Percentiles rank a stretch among this genome's conserved stretches.
Conservation (phyloP, 208 protist species). For the Polymyxa betae region DNA sequence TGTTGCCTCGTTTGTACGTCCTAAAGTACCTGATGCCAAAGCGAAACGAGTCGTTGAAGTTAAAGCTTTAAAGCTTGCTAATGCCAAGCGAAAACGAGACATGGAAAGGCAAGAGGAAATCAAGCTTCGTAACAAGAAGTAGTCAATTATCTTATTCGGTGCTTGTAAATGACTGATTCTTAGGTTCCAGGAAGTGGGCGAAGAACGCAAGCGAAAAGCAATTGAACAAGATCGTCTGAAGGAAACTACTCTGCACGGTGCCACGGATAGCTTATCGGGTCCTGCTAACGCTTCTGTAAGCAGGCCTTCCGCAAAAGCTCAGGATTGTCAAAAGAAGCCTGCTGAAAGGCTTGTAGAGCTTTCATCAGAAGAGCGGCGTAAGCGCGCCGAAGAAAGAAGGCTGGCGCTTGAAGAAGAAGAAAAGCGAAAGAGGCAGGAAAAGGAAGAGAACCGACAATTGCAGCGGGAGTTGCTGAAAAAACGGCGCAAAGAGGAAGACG, state of each 20-base stretch:
- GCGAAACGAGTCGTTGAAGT: slow-evolving; percentile 17
- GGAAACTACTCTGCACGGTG: neutral
- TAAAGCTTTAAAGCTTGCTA: neutral
- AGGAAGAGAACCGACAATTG: neutral
- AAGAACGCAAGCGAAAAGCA: slow-evolving; percentile 26
- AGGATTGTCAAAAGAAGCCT: neutral
- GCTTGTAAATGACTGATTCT: neutral
- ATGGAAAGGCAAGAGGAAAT: slow-evolving; percentile 13
- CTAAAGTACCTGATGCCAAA: neutral
- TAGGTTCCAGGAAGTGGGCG: slow-evolving; percentile 22
- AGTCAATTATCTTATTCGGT: neutral
- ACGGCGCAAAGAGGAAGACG: neutral
- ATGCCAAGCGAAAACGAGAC: neutral
- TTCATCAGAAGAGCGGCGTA: slow-evolving; percentile 3
- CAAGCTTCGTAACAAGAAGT: neutral
- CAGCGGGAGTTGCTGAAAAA: neutral
- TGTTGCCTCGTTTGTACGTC: slow-evolving; percentile 6
- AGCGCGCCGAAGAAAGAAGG: slow-evolving; percentile 20
- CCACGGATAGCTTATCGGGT: neutral
- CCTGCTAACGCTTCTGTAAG: neutral
- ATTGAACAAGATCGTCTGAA: neutral
- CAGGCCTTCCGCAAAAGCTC: neutral
- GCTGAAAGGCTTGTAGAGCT: neutral
- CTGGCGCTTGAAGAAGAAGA: neutral
- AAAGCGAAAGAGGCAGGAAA: slow-evolving; percentile 17